Evolutionary conservation across 352 stramenopile genomes (phyloP).

Genomic region (Phytophthora cactorum): DNA sequence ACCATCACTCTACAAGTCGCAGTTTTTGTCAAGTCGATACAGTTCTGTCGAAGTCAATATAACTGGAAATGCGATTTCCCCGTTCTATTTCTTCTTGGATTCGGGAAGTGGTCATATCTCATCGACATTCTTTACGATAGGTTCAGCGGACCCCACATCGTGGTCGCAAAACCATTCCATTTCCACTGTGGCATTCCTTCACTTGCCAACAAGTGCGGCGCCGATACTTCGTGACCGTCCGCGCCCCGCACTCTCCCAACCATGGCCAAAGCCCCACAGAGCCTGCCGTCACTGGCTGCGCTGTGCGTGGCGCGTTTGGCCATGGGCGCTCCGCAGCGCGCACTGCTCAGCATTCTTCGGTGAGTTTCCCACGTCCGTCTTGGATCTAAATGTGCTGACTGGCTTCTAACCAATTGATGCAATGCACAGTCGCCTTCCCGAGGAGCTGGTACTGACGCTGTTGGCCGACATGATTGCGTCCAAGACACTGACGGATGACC

Average conservation of each 20-base stretch:
- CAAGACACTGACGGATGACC: slow-evolving; percentile 84
- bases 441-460: slow-evolving; percentile 83
- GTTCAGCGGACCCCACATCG: background rate
- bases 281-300: slow-evolving; percentile 57
- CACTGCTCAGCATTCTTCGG: slow-evolving; percentile 66
- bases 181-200: slow-evolving; percentile 19
- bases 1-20: slow-evolving; percentile 19
- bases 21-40: background rate
- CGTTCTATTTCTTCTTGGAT: background rate
- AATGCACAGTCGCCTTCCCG: slow-evolving; percentile 62
- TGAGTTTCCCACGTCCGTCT: slow-evolving; percentile 29
- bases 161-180: slow-evolving; percentile 25
- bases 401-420: background rate
- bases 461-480: slow-evolving; percentile 73
- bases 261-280: slow-evolving; percentile 29
- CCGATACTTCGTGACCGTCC: background rate
- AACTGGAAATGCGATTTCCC: slow-evolving; percentile 1
- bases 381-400: slow-evolving; percentile 15
- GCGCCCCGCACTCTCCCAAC: background rate
- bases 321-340: slow-evolving; percentile 55
- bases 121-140: slow-evolving; percentile 5
- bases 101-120: background rate
- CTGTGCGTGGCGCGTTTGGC: slow-evolving; percentile 72
- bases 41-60: background rate
- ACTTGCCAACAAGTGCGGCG: slow-evolving; percentile 14